Evolutionary conservation across 495 filamentous ascomycete genomes (phyloP), one percentile per base, ranked within the genome.

Genomic region (Trypethelium eluteriae): DNA sequence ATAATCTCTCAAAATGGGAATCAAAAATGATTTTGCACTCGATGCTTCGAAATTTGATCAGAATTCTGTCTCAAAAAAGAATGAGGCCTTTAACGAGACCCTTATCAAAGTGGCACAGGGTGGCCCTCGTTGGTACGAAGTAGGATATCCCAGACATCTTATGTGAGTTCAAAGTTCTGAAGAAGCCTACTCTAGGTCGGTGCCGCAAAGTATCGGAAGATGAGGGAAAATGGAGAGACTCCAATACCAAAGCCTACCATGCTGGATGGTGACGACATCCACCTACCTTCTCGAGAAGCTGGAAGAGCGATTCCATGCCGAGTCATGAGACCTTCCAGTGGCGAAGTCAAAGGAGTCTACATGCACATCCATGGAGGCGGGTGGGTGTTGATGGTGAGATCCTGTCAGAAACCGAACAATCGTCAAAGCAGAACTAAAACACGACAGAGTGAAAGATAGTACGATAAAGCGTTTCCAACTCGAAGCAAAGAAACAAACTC

Each of bases 281-380:
- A 69, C n/a, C 68, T 86, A 25, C 83, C 81, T 18, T 84, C 82
- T 0, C 74, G 83, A 6, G 81, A 85, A 11, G 14, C 74, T 2
- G 78, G 76, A 3, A 75, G 82, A 62, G 63, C 74, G 18, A 83
- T 85, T 25, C 77, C 80, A 9, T 82, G 78, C 50, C 78, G 83
- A 35, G 64, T 84, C 5, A 76, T 83, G 65, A 76, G 72, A 64
- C 82, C 82, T 4, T 72, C 75, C 16, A 75, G 75, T 62, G 77
- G 77, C 16, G 70, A 75, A 38, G 72, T 75, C 5, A 79, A 79
- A 62, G 83, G 80, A 11, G 71, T 82, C 10, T 76, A 81, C 62
- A 67, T 83, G 68, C 81, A 85, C 66, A 79, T 84, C 49, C 84
- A 85, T 71, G 84, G 84, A 38, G 82, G 83, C 36, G 83, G 84